A percentile compares a stretch with the other conserved stretches of the same genome.
These are phyloP conservation scores for Melampsora americana DNA, from an alignment of 1,284 basidiomycete genomes.

Conservation along the genomic window DNA sequence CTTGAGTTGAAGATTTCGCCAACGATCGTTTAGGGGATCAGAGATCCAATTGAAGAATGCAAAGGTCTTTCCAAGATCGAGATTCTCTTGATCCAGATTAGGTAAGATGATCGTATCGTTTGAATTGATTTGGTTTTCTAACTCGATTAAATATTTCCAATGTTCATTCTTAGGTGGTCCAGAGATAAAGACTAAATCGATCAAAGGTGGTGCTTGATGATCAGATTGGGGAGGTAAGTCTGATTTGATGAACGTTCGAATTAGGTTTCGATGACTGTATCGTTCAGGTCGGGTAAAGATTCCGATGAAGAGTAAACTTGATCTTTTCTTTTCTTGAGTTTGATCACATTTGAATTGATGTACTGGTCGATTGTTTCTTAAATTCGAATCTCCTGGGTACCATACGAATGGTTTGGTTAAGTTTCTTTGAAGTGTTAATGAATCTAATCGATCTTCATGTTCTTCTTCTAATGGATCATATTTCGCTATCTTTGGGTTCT, in stretches of 20 bases:
- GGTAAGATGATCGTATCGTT: slow-evolving; percentile 21
- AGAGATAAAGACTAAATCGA: slow-evolving; percentile 37
- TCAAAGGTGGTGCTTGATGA: not conserved
- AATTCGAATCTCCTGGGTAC: slow-evolving; percentile 4
- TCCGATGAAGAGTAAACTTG: slow-evolving; percentile 17
- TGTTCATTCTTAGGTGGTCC: slow-evolving; percentile 22
- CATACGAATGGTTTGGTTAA: not conserved
- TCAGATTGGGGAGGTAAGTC: not conserved
- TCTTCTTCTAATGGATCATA: not conserved
- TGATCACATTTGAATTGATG: slow-evolving; percentile 15
- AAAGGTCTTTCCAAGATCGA: slow-evolving; percentile 33
- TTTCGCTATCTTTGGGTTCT: not conserved
- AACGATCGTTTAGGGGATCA: not conserved
- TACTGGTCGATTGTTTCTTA: slow-evolving; percentile 9
- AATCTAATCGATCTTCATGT: not conserved
- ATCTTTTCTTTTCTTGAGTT: not conserved
- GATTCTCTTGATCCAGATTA: slow-evolving; percentile 10
- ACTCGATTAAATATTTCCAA: slow-evolving; percentile 23
- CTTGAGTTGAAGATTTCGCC: not conserved
- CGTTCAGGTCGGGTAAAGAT: slow-evolving; percentile 31
- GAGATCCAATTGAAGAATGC: slow-evolving; percentile 21
- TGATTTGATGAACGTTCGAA: slow-evolving; percentile 14
- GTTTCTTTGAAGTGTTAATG: not conserved
- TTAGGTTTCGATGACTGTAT: slow-evolving; percentile 18
- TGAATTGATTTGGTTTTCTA: slow-evolving; percentile 2